phyloP scores from a whole-genome alignment of 768 basidiomycete species.

The Boletus bicolor region DNA sequence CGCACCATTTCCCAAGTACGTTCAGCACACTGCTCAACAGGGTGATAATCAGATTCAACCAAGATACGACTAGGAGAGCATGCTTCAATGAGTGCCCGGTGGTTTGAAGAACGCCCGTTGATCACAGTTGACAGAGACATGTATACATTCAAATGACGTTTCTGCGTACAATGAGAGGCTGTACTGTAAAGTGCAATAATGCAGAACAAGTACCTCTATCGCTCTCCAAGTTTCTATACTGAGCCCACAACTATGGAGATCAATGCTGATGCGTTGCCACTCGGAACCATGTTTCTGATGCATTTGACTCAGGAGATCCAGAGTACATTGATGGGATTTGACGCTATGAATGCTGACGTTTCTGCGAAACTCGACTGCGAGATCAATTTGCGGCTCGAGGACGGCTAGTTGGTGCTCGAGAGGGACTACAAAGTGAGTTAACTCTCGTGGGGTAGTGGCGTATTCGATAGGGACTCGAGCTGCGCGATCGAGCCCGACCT shows the following conservation, averaged over 20 bases:
- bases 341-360: conserved; percentile 90
- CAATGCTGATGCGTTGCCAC: conserved; percentile 72
- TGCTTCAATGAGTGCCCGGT: conserved; percentile 59
- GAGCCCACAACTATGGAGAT: conserved; percentile 88
- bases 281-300: conserved; percentile 49
- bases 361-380: conserved; percentile 77
- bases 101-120: conserved; percentile 67
- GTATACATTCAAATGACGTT: conserved; percentile 71
- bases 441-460: conserved; percentile 43
- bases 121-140: conserved; percentile 86
- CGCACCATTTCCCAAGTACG: conserved; percentile 77
- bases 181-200: neutral
- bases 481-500: conserved; percentile 85
- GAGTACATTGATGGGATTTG: conserved; percentile 65
- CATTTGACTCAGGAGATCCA: conserved; percentile 63
- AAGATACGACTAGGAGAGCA: conserved; percentile 69
- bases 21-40: conserved; percentile 53
- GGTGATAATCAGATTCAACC: conserved; percentile 82
- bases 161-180: conserved; percentile 40
- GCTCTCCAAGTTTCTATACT: conserved; percentile 71
- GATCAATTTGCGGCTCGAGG: conserved; percentile 77
- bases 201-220: conserved; percentile 58
- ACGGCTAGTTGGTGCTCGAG: conserved; percentile 76
- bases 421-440: conserved; percentile 78
- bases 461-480: conserved; percentile 70